phyloP scores from a whole-genome alignment of 257 asterid species.

The Forsythia suspensa region DNA sequence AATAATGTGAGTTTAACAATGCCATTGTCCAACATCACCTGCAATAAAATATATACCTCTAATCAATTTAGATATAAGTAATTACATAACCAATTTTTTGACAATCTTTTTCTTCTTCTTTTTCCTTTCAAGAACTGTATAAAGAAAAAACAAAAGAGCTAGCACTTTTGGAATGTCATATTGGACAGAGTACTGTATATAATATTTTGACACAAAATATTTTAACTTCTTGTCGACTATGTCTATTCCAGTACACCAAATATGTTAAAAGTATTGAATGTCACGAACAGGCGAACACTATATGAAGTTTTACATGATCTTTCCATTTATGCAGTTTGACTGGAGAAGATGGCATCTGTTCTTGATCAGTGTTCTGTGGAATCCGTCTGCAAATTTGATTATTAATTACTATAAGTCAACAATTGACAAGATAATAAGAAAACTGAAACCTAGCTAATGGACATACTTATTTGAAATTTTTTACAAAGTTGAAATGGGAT shows the following conservation, averaged over 20 bases:
- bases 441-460: too few species aligned
- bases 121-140: too few species aligned
- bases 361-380: background rate
- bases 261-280: background rate
- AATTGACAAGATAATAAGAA: background rate
- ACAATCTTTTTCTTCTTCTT: too few species aligned
- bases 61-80: background rate
- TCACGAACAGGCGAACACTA: too few species aligned
- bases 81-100: too few species aligned
- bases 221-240: background rate
- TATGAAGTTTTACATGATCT: background rate
- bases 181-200: background rate
- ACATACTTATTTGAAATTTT: background rate
- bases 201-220: too few species aligned
- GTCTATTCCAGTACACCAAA: background rate
- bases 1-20: conserved; percentile 24
- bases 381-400: background rate
- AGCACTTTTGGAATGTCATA: background rate
- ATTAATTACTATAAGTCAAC: background rate
- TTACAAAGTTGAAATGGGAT: background rate
- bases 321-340: background rate
- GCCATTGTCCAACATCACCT: conserved; percentile 37
- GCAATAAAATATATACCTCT: background rate
- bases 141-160: background rate
- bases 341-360: background rate